Base-by-base conservation (phyloP, 257 asterid species). In the Penstemon davidsonii region DNA sequence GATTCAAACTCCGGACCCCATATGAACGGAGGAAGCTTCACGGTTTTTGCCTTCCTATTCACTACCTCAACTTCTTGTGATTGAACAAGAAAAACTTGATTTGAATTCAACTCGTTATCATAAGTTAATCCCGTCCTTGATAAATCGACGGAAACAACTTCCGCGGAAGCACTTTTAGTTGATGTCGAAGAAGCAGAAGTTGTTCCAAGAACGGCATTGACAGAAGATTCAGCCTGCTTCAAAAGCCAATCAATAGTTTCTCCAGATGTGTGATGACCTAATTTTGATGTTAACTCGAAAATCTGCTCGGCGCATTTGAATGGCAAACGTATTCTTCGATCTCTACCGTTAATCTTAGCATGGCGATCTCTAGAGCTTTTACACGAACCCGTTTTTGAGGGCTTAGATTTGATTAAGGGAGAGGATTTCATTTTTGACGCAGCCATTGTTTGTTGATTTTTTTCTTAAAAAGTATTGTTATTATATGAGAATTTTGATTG, bases 191-290 rank as follows among this genome's bases (percentile, higher is more conserved):
- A 36, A 57, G 18, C 62, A 36, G 8, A 7, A 13, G 15, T 36
- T 56, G 42, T 57, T 8, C 62, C 62, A 39, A 57, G 37, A 36
- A 57, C 42, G 12, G 43, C 62, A 57, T 57, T 4, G 15, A 57
- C 45, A 57, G 44, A 57, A 4, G 62, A 10, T 8, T 6, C 62
- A 7, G 62, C 62, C 36, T 57, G 19, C 36, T 19, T 57, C 39
- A 57, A 57, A 12, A 57, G 15, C 62, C 44, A 57, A 7, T 9
- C 18, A 3, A 57, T 36, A 19, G 44, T 36, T 10, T 57, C 8
- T 37, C 62, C 62, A 57, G 44, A 6, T 13, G 62, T 2, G 3
- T 42, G 44, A 5, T 36, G 12, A 3, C 62, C 62, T 33, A 56
- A 56, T 13, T 19, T 57, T 7, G 1, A 2, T 37, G 7, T 36